Evolutionary conservation across 768 basidiomycete species (phyloP).

Genomic region (Phallus indusiatus): DNA sequence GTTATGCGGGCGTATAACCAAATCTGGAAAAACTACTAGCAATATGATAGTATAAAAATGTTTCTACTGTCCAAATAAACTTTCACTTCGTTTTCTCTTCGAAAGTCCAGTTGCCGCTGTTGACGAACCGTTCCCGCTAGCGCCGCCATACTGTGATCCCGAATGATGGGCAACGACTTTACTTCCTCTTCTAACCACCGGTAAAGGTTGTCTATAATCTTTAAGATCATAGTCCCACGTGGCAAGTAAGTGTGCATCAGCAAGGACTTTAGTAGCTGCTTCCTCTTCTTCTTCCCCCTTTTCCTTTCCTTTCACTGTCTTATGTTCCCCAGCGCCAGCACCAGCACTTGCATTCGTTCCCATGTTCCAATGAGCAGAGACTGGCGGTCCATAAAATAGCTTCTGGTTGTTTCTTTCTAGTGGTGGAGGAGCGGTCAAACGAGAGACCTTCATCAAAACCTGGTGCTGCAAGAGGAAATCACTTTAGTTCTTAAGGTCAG

Average conservation of each 20-base stretch:
- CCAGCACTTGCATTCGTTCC: constrained; percentile 21
- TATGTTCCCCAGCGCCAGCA: constrained; percentile 24
- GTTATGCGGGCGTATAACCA: neutral
- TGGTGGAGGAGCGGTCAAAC: constrained; percentile 56
- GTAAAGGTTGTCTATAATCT: constrained; percentile 29
- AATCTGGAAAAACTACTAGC: neutral
- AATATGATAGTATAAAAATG: neutral
- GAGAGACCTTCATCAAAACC: constrained; percentile 49
- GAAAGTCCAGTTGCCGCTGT: neutral
- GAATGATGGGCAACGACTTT: neutral
- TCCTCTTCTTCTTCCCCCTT: constrained; percentile 23
- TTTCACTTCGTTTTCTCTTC: neutral
- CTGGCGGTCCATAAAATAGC: constrained; percentile 24
- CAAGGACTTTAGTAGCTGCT: constrained; percentile 27
- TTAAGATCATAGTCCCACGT: constrained; percentile 51
- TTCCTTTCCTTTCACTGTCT: constrained; percentile 18
- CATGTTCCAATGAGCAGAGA: constrained; percentile 16
- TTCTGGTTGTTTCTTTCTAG: constrained; percentile 48
- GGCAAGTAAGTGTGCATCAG: constrained; percentile 44
- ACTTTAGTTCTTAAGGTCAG: neutral
- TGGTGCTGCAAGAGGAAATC: constrained; percentile 29
- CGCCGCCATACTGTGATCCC: too few relatives aligned
- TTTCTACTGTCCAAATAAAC: neutral
- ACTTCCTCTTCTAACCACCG: constrained; percentile 22
- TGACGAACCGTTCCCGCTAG: neutral